Evolutionary conservation across 306 rosid genomes (phyloP), one percentile per base, ranked within the genome.

Genomic region (Luffa acutangula): DNA sequence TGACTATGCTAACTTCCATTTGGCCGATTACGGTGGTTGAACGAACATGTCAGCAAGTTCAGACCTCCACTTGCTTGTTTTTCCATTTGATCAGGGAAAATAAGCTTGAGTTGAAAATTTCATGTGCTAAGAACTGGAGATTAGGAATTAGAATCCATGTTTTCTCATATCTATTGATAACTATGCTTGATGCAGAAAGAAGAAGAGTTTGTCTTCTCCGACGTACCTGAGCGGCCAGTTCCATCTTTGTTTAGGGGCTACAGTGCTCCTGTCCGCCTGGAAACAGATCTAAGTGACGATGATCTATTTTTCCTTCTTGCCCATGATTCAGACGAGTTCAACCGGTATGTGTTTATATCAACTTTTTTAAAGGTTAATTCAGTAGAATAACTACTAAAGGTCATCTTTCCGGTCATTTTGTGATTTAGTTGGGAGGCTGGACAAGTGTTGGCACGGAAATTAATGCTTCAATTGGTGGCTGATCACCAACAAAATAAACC

Each of bases 381-480:
- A 17, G 15, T 37, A 33, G 15, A 14, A 75, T 34, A 15, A 15
- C 48, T 52, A 51, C 17, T 75, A 7, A 75, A 52, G 9, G 12
- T 51, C 46, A 3, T 13, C 17, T 71, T 18, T 53, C 18, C 14
- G 15, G 12, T 75, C 63, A 34, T 75, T 49, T 52, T 75, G 63
- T 81, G 78, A 57, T 60, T 57, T 82, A 96, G 99, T 76, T 96
- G 99, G 99, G 99, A 96, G 86, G 99, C 99, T 37, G 99, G 99
- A 71, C 99, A 96, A 86, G 84, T 88, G 77, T 86, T 96, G 84
- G 92, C 93, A 20, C 93, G 99, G 36, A 93, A 90, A 83, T 41
- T 96, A 87, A 93, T 96, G 98, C 97, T 96, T 34, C 85, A 43
- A 80, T 85, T 96, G 85, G 99, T 96, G 42, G 87, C 86, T 82